Evolutionary conservation across 1,139 yeast species (phyloP).

Genomic region (Yamadazyma conglobata): DNA sequence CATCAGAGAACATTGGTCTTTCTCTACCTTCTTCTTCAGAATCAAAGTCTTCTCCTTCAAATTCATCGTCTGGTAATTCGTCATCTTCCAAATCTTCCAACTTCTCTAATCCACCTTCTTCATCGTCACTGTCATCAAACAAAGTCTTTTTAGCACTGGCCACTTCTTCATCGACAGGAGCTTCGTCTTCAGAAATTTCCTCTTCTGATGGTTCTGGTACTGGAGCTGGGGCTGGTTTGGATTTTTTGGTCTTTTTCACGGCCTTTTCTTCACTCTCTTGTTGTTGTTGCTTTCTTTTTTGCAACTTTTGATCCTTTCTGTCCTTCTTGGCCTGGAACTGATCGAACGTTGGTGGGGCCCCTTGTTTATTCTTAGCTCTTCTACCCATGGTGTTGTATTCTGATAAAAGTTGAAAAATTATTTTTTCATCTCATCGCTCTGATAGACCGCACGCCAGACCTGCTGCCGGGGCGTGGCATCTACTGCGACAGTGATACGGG

Average conservation of each 20-base stretch:
- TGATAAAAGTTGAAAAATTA: slow-evolving; percentile 8
- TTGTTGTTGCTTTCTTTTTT: slow-evolving; percentile 25
- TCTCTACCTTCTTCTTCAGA: slow-evolving; percentile 56
- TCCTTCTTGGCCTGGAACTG: slow-evolving; percentile 67
- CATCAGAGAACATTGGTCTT: slow-evolving; percentile 85
- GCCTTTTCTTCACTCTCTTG: slow-evolving; percentile 18
- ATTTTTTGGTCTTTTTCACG: slow-evolving; percentile 21
- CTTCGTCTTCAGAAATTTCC: slow-evolving; percentile 31
- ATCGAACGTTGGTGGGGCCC: slow-evolving; percentile 81
- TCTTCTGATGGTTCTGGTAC: slow-evolving; percentile 12
- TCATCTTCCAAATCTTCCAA: slow-evolving; percentile 55
- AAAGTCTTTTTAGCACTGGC: slow-evolving; percentile 66
- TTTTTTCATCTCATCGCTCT: slow-evolving; percentile 11
- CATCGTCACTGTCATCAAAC: slow-evolving; percentile 72
- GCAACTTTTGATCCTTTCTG: slow-evolving; percentile 40
- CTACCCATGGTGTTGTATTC: slow-evolving; percentile 63
- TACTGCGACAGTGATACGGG: too few relatives aligned
- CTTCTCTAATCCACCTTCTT: slow-evolving; percentile 22
- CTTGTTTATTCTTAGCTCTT: slow-evolving; percentile 87
- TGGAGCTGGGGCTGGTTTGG: slow-evolving; percentile 6
- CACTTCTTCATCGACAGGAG: slow-evolving; percentile 16
- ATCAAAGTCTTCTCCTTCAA: slow-evolving; percentile 50
- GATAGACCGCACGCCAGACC: too few relatives aligned
- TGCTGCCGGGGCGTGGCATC: too few relatives aligned
- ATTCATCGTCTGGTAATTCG: slow-evolving; percentile 30